phyloP scores from a whole-genome alignment of 106 monocot genomes.

The Hemerocallis citrina region DNA sequence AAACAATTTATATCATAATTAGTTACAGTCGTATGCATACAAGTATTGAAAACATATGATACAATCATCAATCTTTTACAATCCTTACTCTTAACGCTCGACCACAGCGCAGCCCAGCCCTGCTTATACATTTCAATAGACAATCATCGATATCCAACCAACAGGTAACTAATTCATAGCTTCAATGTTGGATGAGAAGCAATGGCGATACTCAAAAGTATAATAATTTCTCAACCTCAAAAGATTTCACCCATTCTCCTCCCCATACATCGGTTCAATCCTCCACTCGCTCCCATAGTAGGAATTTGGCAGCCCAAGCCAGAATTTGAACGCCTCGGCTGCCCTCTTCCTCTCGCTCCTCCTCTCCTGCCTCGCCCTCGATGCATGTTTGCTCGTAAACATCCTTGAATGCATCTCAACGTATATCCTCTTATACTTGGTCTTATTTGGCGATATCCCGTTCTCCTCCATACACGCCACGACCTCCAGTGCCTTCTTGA shows the following conservation, averaged over 20 bases:
- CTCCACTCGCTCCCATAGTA: slow-evolving; percentile 96
- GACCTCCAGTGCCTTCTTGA: slow-evolving; percentile 86
- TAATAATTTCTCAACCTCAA: too few relatives aligned
- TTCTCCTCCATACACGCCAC: slow-evolving; percentile 98
- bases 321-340: slow-evolving; percentile 97
- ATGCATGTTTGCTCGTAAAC: slow-evolving; percentile 96
- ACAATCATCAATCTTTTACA: too few relatives aligned
- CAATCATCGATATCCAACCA: too few relatives aligned
- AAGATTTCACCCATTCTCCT: slow-evolving; percentile 16
- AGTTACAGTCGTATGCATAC: too few relatives aligned
- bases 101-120: too few relatives aligned
- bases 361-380: slow-evolving; percentile 80
- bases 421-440: slow-evolving; percentile 91
- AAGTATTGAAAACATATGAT: too few relatives aligned
- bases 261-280: slow-evolving; percentile 57
- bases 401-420: slow-evolving; percentile 93
- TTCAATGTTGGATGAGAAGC: too few relatives aligned
- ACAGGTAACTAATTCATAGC: too few relatives aligned
- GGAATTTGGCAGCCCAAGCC: slow-evolving; percentile 86
- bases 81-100: too few relatives aligned
- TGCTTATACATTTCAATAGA: too few relatives aligned
- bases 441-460: slow-evolving; percentile 82
- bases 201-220: too few relatives aligned
- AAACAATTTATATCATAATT: too few relatives aligned
- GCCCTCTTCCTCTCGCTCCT: slow-evolving; percentile 79